Percentiles rank a stretch among this genome's conserved stretches.
phyloP scores from a whole-genome alignment of 2,329 filamentous ascomycete species.

The Hypoxylon rubiginosum region DNA sequence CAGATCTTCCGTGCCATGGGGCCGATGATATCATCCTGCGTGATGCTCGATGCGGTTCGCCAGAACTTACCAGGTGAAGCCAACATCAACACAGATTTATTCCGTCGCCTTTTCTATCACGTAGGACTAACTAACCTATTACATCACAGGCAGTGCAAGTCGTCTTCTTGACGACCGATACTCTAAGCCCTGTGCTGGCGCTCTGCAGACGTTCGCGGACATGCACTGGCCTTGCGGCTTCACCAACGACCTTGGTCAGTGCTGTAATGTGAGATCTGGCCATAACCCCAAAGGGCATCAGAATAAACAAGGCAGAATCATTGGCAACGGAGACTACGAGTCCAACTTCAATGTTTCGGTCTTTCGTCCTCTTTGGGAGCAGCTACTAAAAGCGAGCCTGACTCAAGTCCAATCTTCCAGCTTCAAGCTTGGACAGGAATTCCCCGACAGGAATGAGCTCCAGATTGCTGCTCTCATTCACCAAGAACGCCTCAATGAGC shows the following conservation, averaged over 20 bases:
- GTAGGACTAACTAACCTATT: conserved; percentile 2
- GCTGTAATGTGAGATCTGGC: conserved; percentile 51
- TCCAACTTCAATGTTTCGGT: conserved; percentile 45
- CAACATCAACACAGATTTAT: neutral
- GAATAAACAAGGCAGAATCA: conserved; percentile 52
- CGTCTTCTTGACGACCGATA: conserved; percentile 52
- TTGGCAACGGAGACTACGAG: conserved; percentile 52
- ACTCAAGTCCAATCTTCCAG: conserved; percentile 48
- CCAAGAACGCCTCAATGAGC: conserved; percentile 50
- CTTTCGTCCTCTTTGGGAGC: conserved; percentile 49
- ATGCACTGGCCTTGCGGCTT: conserved; percentile 52
- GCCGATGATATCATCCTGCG: conserved; percentile 52
- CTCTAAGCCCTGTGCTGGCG: conserved; percentile 48
- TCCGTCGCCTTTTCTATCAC: neutral
- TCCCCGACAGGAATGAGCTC: conserved; percentile 48
- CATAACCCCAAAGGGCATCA: conserved; percentile 54
- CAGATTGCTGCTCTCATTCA: conserved; percentile 50
- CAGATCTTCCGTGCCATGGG: conserved; percentile 51
- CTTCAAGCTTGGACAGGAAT: conserved; percentile 49
- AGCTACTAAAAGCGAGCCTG: conserved; percentile 48
- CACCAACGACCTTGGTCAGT: conserved; percentile 48
- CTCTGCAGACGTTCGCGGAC: conserved; percentile 50
- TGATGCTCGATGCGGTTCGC: conserved; percentile 53
- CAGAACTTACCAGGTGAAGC: conserved; percentile 49
- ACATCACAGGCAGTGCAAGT: conserved; percentile 45